These are phyloP conservation scores for Boletus eberwhitei DNA, from an alignment of 768 basidiomycete species.

Conservation along the genomic window DNA sequence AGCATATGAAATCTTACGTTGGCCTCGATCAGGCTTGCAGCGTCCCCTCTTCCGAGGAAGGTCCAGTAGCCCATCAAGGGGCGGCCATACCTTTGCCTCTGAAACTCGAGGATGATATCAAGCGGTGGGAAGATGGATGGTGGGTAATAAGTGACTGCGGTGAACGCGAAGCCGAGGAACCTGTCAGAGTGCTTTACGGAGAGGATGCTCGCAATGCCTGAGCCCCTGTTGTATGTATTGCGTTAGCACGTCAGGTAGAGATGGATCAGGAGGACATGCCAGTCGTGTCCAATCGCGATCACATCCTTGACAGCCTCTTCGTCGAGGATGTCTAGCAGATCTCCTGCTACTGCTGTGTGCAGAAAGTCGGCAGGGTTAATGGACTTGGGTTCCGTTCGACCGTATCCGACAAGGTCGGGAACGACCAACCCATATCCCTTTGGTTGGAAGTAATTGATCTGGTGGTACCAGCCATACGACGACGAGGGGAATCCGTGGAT, in stretches of 20 bases:
- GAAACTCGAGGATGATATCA: slow-evolving; percentile 23
- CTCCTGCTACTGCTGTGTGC: slow-evolving; percentile 26
- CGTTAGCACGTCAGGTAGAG: neutral
- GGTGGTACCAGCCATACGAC: slow-evolving; percentile 41
- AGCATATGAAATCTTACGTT: slow-evolving; percentile 26
- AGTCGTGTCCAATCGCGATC: slow-evolving; percentile 41
- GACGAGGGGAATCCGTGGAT: slow-evolving; percentile 46
- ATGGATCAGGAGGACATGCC: slow-evolving; percentile 19
- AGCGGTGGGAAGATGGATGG: slow-evolving; percentile 28
- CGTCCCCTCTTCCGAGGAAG: slow-evolving; percentile 32
- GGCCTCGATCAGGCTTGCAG: slow-evolving; percentile 31
- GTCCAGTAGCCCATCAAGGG: slow-evolving; percentile 44
- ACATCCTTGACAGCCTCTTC: slow-evolving; percentile 31
- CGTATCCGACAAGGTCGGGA: slow-evolving; percentile 48
- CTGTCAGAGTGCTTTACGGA: slow-evolving; percentile 38
- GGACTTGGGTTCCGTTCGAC: slow-evolving; percentile 42
- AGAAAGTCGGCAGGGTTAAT: slow-evolving; percentile 26
- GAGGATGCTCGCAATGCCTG: slow-evolving; percentile 32
- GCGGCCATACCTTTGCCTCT: slow-evolving; percentile 30
- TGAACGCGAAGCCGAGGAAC: slow-evolving; percentile 40
- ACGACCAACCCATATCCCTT: slow-evolving; percentile 43
- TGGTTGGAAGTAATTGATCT: slow-evolving; percentile 36
- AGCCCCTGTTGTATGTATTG: slow-evolving; percentile 32
- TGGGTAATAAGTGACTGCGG: slow-evolving; percentile 33
- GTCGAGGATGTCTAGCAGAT: slow-evolving; percentile 39